Evolutionary conservation across 2,329 filamentous ascomycete species (phyloP), one percentile per base, ranked within the genome.

Genomic region (Paecilomyces variotii): DNA sequence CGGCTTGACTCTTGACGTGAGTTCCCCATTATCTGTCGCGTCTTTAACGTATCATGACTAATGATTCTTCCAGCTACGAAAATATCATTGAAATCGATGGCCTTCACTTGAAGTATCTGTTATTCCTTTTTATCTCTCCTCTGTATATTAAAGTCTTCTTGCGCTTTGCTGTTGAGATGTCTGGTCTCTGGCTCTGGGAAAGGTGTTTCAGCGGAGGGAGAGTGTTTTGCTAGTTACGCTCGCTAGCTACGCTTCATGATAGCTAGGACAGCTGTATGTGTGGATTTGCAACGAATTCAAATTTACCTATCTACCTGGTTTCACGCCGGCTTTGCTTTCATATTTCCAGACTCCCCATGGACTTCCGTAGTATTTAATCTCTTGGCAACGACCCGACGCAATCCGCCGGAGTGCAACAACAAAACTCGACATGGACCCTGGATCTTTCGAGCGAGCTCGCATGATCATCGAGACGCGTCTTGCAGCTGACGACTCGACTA

Each of bases 1-100:
- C 76, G 90, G 91, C 39, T 78, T 99, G 76, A 97, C 92, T 59
- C 79, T 99, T 68, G 94, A 99, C 87, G 91, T 97, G 79, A 93
- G 93, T 80, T 34, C 26, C 32, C 27, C 26, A 53, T 58, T 30
- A 53, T 30, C 32, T 9, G 30, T 26, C 11, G n/a, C 4, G 3
- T 24, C 2, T 52, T 10, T 51, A 56, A 19, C 19, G n/a, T 27
- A n/a, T 35, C 4, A 14, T 25, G 27, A 25, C 65, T 64, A 53
- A 64, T 60, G 30, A 56, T 45, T 7, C 49, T 55, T 26, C 49
- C 58, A 73, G 71, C 71, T 73, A 54, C 71, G 71, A 54, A 73
- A 73, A 65, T 73, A 73, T 57, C 70, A 68, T 55, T 72, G 59
- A 32, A 54, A 14, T 32, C 7, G 24, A 26, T 52, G 64, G 65